Evolutionary conservation across 139 green algal species (phyloP), one percentile per base, ranked within the genome.

Genomic region (Limnomonas spitsbergensis): DNA sequence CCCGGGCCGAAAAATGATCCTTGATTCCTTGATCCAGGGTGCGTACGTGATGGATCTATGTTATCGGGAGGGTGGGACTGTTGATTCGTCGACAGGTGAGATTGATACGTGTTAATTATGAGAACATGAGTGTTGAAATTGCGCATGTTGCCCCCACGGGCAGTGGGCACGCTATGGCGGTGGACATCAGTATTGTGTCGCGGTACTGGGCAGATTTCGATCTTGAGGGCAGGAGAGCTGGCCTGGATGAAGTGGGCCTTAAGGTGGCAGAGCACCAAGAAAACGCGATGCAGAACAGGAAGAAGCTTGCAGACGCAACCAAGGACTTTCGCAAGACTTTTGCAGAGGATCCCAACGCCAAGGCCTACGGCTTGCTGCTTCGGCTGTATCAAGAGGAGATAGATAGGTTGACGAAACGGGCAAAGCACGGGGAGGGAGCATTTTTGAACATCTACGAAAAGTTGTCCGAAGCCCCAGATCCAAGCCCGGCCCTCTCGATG

Each of bases 391-490:
- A 98, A 73, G 92, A 97, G 47, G 95, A 98, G 82, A 90, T 97
- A 4, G 93, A 97, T 77, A 73, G 81, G 1, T 77, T 97, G 0
- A 96, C 91, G 0, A 83, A 82, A 52, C 78, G 85, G 1, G 83
- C 81, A 27, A 91, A 90, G 73, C 80, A 87, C 53, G 80, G 83
- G 9, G 83, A 88, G 52, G 27, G 35, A 1, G 87, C 94, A 0
- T 98, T 96, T 80, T 70, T 98, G 56, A 77, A 93, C 36, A 47
- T 98, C 31, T 98, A 98, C 70, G 88, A 97, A 82, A 89, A 92
- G 69, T 84, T 98, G 6, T 96, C 94, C 53, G 95, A 98, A 75
- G 95, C 95, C 0, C 95, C 95, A 2, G 95, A 98, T 78, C 95
- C 95, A n/a, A 88, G 91, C 0, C 83, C 86, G 1, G 82, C 86